Conservation (phyloP, 345 rosid species). For the Tarenaya hassleriana region DNA sequence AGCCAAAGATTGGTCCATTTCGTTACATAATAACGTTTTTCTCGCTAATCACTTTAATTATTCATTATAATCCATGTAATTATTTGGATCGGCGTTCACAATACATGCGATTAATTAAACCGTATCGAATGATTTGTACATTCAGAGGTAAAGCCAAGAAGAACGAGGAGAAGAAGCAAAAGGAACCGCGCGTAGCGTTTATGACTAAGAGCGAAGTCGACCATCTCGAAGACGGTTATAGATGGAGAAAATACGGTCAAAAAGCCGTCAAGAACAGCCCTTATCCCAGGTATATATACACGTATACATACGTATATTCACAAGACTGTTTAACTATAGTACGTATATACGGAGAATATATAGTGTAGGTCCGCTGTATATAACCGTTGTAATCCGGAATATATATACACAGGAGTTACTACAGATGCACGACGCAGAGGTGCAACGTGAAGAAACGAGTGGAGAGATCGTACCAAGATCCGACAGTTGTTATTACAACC, state of each 20-base stretch:
- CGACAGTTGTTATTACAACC: conserved; percentile 79
- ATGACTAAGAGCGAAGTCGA: conserved; percentile 82
- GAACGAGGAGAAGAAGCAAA: conserved; percentile 50
- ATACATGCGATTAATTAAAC: too few species aligned
- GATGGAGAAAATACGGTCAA: conserved; percentile 93
- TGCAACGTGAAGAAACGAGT: conserved; percentile 86
- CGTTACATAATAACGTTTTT: too few species aligned
- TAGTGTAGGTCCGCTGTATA: too few species aligned
- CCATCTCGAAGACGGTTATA: conserved; percentile 82
- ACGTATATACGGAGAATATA: background rate
- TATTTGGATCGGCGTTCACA: too few species aligned
- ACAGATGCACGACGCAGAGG: conserved; percentile 83
- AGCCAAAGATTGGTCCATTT: too few species aligned
- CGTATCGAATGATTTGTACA: background rate
- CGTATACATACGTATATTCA: background rate
- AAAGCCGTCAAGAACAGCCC: conserved; percentile 81
- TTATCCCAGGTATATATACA: conserved; percentile 45
- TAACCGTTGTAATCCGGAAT: too few species aligned
- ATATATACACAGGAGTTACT: conserved; percentile 56
- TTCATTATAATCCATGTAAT: too few species aligned
- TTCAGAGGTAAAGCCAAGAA: conserved; percentile 47
- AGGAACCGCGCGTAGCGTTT: conserved; percentile 70
- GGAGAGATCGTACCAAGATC: conserved; percentile 87
- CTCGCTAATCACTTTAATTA: too few species aligned
- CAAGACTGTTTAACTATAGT: background rate